phyloP scores from a whole-genome alignment of 306 rosid genomes.

The Neltuma alba region DNA sequence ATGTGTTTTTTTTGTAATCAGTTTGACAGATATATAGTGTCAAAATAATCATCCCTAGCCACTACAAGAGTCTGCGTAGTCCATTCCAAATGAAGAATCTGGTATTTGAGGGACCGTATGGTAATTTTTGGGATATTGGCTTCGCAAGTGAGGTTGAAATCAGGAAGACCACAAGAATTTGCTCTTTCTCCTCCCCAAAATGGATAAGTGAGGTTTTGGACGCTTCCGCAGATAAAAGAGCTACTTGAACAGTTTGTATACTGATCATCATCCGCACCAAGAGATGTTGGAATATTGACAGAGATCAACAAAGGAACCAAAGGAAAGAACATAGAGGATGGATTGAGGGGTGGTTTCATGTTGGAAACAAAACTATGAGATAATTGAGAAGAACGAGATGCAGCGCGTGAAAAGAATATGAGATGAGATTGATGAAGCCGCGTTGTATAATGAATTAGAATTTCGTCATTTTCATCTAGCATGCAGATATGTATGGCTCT shows the following conservation, averaged over 20 bases:
- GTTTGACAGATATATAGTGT: not conserved
- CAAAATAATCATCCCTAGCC: constrained; percentile 36
- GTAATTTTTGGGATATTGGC: accelerated
- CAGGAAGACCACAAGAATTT: constrained; percentile 5
- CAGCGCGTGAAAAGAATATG: too few relatives aligned
- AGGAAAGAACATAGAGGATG: constrained; percentile 12
- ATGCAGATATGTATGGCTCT: too few relatives aligned
- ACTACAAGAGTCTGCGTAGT: not conserved
- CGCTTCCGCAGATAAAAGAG: constrained; percentile 3
- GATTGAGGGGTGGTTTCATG: not conserved
- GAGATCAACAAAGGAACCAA: constrained; percentile 14
- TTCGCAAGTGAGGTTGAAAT: constrained; percentile 16
- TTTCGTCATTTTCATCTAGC: too few relatives aligned
- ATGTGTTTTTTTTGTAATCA: not conserved
- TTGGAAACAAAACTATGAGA: too few relatives aligned
- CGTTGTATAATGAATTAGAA: too few relatives aligned
- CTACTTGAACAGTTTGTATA: not conserved
- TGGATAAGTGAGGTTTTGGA: constrained; percentile 28
- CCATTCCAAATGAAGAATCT: constrained; percentile 7
- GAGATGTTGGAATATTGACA: constrained; percentile 3
- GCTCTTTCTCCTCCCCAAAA: constrained; percentile 34
- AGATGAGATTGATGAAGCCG: too few relatives aligned
- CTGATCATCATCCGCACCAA: not conserved
- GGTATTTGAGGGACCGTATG: constrained; percentile 11
- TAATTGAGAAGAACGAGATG: too few relatives aligned